Percentiles rank a stretch among this genome's conserved stretches.
Conservation (phyloP, 2,329 filamentous ascomycete species). For the Colletotrichum spinosum region DNA sequence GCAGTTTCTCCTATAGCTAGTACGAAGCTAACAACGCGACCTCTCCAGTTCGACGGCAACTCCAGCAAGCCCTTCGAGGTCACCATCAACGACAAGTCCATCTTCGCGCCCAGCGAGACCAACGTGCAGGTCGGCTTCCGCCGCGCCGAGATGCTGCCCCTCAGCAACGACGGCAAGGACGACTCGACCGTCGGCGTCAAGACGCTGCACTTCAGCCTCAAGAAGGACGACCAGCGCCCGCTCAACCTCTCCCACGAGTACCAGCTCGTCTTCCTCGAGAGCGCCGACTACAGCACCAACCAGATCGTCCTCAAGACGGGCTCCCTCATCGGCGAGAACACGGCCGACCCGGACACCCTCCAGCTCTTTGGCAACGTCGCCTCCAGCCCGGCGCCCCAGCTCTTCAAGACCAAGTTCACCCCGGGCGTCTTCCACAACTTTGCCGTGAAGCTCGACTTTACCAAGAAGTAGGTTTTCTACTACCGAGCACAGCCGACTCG, state of each 20-base stretch:
- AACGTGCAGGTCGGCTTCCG: slow-evolving; percentile 70
- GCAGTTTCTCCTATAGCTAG: too few relatives aligned
- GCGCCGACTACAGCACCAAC: slow-evolving; percentile 59
- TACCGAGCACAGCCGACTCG: not conserved
- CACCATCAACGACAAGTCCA: slow-evolving; percentile 67
- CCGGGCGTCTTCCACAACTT: slow-evolving; percentile 70
- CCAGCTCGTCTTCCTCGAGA: slow-evolving; percentile 64
- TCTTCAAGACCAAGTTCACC: slow-evolving; percentile 65
- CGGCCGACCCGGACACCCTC: slow-evolving; percentile 53
- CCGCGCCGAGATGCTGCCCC: slow-evolving; percentile 66
- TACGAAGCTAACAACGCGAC: slow-evolving; percentile 3
- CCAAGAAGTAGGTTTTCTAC: slow-evolving; percentile 57
- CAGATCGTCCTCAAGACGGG: slow-evolving; percentile 68
- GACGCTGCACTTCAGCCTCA: slow-evolving; percentile 71
- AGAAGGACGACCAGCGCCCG: slow-evolving; percentile 61
- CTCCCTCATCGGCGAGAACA: slow-evolving; percentile 56
- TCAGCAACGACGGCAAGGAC: slow-evolving; percentile 62
- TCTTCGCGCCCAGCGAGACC: slow-evolving; percentile 63
- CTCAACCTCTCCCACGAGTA: slow-evolving; percentile 73
- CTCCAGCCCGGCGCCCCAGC: slow-evolving; percentile 55
- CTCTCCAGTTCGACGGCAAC: slow-evolving; percentile 54
- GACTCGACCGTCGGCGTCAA: slow-evolving; percentile 65
- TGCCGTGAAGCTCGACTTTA: slow-evolving; percentile 68
- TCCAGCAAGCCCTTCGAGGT: slow-evolving; percentile 61
- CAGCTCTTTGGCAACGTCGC: slow-evolving; percentile 62